phyloP scores from a whole-genome alignment of 805 yeast species.

The Zygoascus flipseniorum region DNA sequence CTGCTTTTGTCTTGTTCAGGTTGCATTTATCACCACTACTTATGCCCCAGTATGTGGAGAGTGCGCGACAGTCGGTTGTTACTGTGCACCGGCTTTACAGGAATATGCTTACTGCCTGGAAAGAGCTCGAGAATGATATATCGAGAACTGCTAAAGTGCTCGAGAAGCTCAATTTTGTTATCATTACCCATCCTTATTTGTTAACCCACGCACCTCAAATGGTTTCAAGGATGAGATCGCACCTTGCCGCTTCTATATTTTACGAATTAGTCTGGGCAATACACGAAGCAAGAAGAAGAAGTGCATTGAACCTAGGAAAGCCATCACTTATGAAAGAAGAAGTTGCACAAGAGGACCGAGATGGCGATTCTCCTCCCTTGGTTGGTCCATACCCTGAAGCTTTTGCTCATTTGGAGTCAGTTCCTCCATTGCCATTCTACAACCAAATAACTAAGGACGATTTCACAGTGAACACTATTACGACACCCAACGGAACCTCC shows the following conservation, averaged over 20 bases:
- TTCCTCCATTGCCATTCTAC: slow-evolving; percentile 79
- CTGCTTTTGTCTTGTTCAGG: slow-evolving; percentile 67
- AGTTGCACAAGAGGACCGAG: background rate
- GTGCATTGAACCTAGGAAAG: slow-evolving; percentile 10
- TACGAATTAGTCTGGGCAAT: slow-evolving; percentile 91
- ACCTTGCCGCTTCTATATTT: slow-evolving; percentile 80
- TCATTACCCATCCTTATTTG: slow-evolving; percentile 79
- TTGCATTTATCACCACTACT: slow-evolving; percentile 71
- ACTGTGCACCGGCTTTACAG: slow-evolving; percentile 83
- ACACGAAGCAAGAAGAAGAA: slow-evolving; percentile 82
- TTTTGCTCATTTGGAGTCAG: slow-evolving; percentile 27
- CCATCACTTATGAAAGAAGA: slow-evolving; percentile 10
- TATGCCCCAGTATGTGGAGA: slow-evolving; percentile 64
- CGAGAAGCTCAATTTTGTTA: slow-evolving; percentile 79
- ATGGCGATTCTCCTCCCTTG: slow-evolving; percentile 14
- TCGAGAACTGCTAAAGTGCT: slow-evolving; percentile 85
- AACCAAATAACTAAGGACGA: slow-evolving; percentile 86
- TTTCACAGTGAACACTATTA: slow-evolving; percentile 73
- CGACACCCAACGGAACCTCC: slow-evolving; percentile 89
- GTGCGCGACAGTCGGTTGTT: slow-evolving; percentile 87
- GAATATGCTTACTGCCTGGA: slow-evolving; percentile 88
- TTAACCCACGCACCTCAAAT: slow-evolving; percentile 66
- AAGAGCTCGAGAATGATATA: slow-evolving; percentile 80
- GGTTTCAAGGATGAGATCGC: slow-evolving; percentile 83
- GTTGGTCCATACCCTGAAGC: slow-evolving; percentile 20